Evolutionary conservation across 2,329 filamentous ascomycete species (phyloP).

Genomic region (Fusarium humuli): DNA sequence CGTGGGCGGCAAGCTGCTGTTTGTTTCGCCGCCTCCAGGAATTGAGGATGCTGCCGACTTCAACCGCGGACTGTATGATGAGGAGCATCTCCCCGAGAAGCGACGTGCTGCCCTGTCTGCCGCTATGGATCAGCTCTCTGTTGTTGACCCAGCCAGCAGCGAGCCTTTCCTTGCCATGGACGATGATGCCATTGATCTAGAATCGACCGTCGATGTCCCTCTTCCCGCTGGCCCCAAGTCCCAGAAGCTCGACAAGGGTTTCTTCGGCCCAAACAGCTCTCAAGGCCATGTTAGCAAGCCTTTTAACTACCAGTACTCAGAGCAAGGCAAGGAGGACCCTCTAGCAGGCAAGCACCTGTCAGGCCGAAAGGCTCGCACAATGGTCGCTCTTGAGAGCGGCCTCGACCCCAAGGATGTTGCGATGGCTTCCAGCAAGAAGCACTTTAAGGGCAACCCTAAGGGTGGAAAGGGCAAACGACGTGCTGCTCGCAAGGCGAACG

Average conservation of each 20-base stretch:
- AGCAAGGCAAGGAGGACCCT: slow-evolving; percentile 72
- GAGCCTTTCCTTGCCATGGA: slow-evolving; percentile 45
- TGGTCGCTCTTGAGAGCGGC: slow-evolving; percentile 86
- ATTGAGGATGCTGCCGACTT: slow-evolving; percentile 80
- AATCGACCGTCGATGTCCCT: slow-evolving; percentile 60
- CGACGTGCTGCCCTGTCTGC: slow-evolving; percentile 73
- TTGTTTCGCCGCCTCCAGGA: slow-evolving; percentile 85
- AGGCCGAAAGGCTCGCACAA: slow-evolving; percentile 83
- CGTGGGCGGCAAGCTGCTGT: slow-evolving; percentile 94
- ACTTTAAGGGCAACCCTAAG: slow-evolving; percentile 84
- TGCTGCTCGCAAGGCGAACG: slow-evolving; percentile 28
- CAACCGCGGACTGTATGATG: slow-evolving; percentile 90
- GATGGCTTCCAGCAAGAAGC: slow-evolving; percentile 82
- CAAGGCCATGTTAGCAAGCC: slow-evolving; percentile 79
- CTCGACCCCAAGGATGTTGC: slow-evolving; percentile 83
- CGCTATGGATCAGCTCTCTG: slow-evolving; percentile 60
- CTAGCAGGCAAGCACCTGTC: slow-evolving; percentile 73
- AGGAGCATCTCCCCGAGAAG: slow-evolving; percentile 83
- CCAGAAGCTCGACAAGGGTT: slow-evolving; percentile 83
- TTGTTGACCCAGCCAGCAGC: slow-evolving; percentile 49
- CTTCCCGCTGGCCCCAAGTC: slow-evolving; percentile 77
- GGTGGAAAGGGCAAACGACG: slow-evolving; percentile 65
- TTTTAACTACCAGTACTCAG: slow-evolving; percentile 89
- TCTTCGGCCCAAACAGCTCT: slow-evolving; percentile 77
- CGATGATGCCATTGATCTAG: slow-evolving; percentile 48